Base-by-base conservation (phyloP, 208 protist species). In the Zelonia costaricensis region DNA sequence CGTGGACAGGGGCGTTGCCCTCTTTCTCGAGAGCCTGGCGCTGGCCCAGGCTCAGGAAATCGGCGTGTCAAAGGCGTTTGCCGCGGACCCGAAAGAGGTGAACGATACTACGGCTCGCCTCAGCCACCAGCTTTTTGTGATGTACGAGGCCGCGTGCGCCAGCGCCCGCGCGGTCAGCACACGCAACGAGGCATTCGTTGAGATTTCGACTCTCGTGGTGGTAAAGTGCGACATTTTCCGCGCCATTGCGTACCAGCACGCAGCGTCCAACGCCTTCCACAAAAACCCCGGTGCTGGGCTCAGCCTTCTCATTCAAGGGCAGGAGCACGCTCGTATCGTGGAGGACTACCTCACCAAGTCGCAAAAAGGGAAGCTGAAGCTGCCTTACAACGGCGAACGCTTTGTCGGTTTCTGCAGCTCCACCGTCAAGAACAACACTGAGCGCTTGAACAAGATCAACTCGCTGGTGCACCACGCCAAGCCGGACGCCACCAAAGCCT, bases 11-110 rank as follows among this genome's bases (percentile, higher is more conserved):
- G 40, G n/a, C 6, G 62, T 82, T 35, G 25, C 77, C 22, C 27
- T 38, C 3, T 77, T 86, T 54, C 69, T 80, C 25, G 74, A 74
- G 22, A 65, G 60, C 35, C 16, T 87, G 18, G 72, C 69, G n/a
- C 56, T 88, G 22, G 76, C 72, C 1, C 74, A 88, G 42, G 86
- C 81, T 10, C 86, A 93, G 53, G 76, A 93, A 64, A 84, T 91
- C 38, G 83, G 71, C 13, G 52, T 73, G 4, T 57, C 48, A 28
- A 86, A 68, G 42, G 71, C 86, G 10, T 52, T 82, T 18, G 64
- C 72, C 10, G 77, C 58, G 28, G 74, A 85, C 33, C 46, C 70
- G 0, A 87, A 83, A 8, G 69, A 62, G 16, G 38, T 18, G 4
- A 62, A 60, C 3, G 67, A 74, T 15, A 76, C 75, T 2, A 65